Percentiles rank a stretch among this genome's conserved stretches.
These are phyloP conservation scores for Ilyonectria sp. DNA, from an alignment of 2,329 filamentous ascomycete genomes.

Conservation along the genomic window DNA sequence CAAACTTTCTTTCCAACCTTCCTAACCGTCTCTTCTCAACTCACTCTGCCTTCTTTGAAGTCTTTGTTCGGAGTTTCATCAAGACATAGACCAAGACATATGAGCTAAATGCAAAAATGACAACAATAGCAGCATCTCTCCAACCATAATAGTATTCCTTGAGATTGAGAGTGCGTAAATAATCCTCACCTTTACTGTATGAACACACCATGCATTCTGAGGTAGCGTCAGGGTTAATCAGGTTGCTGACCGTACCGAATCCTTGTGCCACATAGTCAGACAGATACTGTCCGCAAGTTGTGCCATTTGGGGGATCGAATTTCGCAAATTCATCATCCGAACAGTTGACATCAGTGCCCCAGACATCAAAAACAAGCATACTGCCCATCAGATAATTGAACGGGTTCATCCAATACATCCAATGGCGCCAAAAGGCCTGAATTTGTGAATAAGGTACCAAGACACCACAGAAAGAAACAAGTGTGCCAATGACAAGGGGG, in stretches of 20 bases:
- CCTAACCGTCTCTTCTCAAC: no score
- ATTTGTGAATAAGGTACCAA: constrained; percentile 77
- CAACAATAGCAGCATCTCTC: constrained; percentile 72
- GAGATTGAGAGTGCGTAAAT: constrained; percentile 71
- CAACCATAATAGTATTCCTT: constrained; percentile 74
- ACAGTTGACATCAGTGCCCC: constrained; percentile 62
- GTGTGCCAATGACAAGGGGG: constrained; percentile 67
- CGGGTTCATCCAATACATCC: constrained; percentile 75
- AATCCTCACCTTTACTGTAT: constrained; percentile 71
- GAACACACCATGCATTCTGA: constrained; percentile 72
- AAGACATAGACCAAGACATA: no score
- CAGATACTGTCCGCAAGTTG: constrained; percentile 73
- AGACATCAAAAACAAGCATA: constrained; percentile 66
- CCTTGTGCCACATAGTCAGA: constrained; percentile 61
- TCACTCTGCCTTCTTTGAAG: no score
- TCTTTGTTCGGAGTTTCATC: no score
- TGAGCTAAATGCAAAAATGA: no score
- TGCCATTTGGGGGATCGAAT: constrained; percentile 64
- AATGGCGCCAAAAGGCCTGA: constrained; percentile 77
- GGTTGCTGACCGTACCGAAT: constrained; percentile 62
- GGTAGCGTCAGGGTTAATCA: constrained; percentile 73
- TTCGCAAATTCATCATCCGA: constrained; percentile 62
- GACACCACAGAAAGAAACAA: constrained; percentile 82
- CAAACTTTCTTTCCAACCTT: no score
- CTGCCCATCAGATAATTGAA: constrained; percentile 74